phyloP scores from a whole-genome alignment of 2,329 filamentous ascomycete genomes.

The Nigrospora sphaerica region DNA sequence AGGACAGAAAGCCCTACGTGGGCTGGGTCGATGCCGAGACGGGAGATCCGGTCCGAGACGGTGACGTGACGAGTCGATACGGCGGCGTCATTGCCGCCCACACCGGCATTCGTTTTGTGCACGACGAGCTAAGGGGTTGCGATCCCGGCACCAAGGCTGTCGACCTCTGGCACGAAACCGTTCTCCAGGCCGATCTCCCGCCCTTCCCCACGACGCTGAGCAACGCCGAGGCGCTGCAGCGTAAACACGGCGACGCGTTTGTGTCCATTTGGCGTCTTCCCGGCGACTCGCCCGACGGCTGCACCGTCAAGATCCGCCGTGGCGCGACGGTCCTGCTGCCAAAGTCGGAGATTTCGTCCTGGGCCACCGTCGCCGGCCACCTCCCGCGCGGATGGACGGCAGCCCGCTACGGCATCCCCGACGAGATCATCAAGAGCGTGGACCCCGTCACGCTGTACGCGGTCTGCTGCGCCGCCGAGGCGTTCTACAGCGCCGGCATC shows the following conservation, averaged over 20 bases:
- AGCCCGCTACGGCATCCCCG: slow-evolving; percentile 89
- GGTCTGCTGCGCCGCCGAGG: slow-evolving; percentile 86
- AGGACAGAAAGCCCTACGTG: slow-evolving; percentile 94
- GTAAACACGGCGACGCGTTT: too few relatives aligned
- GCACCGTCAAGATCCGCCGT: slow-evolving; percentile 88
- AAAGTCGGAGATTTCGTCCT: slow-evolving; percentile 83
- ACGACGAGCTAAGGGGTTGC: too few relatives aligned
- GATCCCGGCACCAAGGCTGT: too few relatives aligned
- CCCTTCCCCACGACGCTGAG: slow-evolving; percentile 49
- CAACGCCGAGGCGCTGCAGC: too few relatives aligned
- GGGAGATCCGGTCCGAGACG: slow-evolving; percentile 92
- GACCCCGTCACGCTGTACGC: slow-evolving; percentile 94
- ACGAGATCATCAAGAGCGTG: slow-evolving; percentile 95
- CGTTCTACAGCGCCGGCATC: slow-evolving; percentile 84
- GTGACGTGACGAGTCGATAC: slow-evolving; percentile 94
- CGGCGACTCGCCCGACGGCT: slow-evolving; percentile 89
- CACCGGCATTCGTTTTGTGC: slow-evolving; percentile 88
- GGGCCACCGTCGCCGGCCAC: slow-evolving; percentile 93
- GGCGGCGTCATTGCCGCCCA: slow-evolving; percentile 95
- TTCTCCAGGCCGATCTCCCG: slow-evolving; percentile 93
- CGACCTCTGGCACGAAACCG: slow-evolving; percentile 20
- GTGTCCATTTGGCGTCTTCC: too few relatives aligned
- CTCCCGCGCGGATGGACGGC: slow-evolving; percentile 96
- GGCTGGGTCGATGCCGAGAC: slow-evolving; percentile 95
- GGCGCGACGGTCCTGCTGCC: slow-evolving; percentile 90